phyloP scores from a whole-genome alignment of 1,284 basidiomycete genomes.

The Athelia psychrophila region DNA sequence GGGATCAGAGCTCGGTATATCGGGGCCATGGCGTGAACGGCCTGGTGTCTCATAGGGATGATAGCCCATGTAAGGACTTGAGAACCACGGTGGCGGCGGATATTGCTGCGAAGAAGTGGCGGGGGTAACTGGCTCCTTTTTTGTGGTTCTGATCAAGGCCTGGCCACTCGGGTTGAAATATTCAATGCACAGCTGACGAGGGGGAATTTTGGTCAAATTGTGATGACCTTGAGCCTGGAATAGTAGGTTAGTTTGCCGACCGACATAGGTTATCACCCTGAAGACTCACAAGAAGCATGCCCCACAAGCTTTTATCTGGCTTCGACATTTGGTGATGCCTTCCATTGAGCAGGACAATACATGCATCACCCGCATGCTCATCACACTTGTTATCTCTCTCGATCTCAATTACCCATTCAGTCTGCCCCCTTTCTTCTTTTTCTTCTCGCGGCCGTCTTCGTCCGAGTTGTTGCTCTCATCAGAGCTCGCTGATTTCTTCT shows the following conservation, averaged over 20 bases:
- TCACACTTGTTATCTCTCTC: not conserved
- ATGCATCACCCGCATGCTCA: not conserved
- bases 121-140: not conserved
- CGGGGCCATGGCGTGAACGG: not conserved
- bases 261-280: not conserved
- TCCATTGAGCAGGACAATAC: not conserved
- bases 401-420: not conserved
- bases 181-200: not conserved
- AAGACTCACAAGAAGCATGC: not conserved
- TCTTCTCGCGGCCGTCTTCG: no score
- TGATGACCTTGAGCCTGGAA: not conserved
- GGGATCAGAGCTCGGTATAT: slow-evolving; percentile 7
- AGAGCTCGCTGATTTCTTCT: no score
- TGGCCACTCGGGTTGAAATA: not conserved
- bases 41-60: not conserved
- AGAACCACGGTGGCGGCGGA: not conserved
- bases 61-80: not conserved
- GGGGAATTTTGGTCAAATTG: not conserved
- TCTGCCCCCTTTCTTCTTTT: no score
- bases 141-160: not conserved
- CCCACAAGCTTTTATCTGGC: not conserved
- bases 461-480: no score
- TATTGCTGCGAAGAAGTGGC: not conserved
- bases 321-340: not conserved
- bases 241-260: not conserved